These are phyloP conservation scores for Colletotrichum falcatum DNA, from an alignment of 2,329 filamentous ascomycete genomes.

Conservation along the genomic window DNA sequence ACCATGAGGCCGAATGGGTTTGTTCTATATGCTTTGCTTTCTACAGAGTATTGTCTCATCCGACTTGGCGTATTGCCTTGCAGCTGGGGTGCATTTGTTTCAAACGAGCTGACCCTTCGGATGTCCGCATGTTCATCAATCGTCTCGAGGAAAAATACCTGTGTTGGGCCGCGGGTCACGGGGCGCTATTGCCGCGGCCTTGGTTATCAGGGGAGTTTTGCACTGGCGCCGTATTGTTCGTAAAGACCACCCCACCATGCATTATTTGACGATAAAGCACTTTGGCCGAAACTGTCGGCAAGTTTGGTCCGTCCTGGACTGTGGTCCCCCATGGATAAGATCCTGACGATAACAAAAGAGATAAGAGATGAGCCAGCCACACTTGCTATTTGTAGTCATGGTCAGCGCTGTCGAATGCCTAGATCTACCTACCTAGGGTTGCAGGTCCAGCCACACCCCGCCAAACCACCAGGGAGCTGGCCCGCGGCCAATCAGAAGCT, in stretches of 20 bases:
- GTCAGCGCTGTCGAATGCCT: background rate
- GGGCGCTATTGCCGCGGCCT: conserved; percentile 6
- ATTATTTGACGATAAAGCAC: background rate
- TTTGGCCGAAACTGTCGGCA: background rate
- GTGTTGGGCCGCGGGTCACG: conserved; percentile 10
- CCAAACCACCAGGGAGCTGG: conserved; percentile 25
- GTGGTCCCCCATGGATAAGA: background rate
- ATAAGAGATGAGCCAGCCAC: conserved; percentile 2
- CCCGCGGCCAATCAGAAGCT: conserved; percentile 34
- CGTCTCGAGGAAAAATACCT: conserved; percentile 1
- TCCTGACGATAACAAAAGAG: conserved; percentile 10
- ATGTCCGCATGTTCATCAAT: conserved; percentile 25
- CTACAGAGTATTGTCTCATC: background rate
- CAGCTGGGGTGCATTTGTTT: background rate
- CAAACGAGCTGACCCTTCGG: conserved; percentile 9
- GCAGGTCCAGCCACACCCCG: conserved; percentile 29
- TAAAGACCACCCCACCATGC: background rate
- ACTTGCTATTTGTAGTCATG: background rate
- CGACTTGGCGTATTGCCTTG: background rate
- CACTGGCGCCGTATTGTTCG: background rate
- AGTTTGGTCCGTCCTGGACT: background rate
- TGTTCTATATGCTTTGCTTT: background rate
- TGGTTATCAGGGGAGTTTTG: background rate
- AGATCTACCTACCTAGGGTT: conserved; percentile 1
- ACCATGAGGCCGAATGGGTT: background rate